These are phyloP conservation scores for Kwoniella europaea DNA, from an alignment of 768 basidiomycete genomes.

Conservation along the genomic window DNA sequence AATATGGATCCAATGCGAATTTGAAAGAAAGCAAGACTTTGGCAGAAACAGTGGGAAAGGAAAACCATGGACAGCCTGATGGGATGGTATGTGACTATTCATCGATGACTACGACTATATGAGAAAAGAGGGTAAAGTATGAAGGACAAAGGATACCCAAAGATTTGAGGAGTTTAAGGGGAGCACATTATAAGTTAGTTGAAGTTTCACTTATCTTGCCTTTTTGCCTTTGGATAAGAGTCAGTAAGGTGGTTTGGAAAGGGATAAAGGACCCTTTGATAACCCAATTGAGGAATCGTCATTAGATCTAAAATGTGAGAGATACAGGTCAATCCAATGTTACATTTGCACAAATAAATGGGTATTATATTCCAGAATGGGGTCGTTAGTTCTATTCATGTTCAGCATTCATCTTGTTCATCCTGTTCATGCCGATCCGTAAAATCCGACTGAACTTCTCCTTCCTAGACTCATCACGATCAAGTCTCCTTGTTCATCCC, in stretches of 20 bases:
- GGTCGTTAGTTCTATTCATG: not conserved
- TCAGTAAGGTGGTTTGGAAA: not conserved
- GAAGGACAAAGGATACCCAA: not conserved
- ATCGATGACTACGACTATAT: not conserved
- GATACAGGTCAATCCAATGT: not conserved
- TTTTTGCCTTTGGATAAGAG: not conserved
- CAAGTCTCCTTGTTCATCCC: not conserved
- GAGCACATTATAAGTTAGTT: not conserved
- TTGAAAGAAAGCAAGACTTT: too few species aligned
- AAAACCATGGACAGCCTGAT: not conserved
- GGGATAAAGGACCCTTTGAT: not conserved
- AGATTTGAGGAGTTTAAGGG: not conserved
- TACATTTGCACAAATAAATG: too few species aligned
- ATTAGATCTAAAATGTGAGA: not conserved
- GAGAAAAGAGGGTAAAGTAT: not conserved
- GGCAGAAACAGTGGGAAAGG: too few species aligned
- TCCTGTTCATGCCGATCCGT: too few species aligned
- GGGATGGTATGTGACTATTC: not conserved
- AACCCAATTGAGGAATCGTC: not conserved
- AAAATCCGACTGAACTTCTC: too few species aligned
- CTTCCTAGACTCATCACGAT: not conserved
- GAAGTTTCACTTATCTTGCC: not conserved
- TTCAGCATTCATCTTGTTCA: not conserved
- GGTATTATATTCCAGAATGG: too few species aligned
- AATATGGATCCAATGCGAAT: too few species aligned